phyloP scores from a whole-genome alignment of 2,329 filamentous ascomycete genomes.

The Amauroascus niger region DNA sequence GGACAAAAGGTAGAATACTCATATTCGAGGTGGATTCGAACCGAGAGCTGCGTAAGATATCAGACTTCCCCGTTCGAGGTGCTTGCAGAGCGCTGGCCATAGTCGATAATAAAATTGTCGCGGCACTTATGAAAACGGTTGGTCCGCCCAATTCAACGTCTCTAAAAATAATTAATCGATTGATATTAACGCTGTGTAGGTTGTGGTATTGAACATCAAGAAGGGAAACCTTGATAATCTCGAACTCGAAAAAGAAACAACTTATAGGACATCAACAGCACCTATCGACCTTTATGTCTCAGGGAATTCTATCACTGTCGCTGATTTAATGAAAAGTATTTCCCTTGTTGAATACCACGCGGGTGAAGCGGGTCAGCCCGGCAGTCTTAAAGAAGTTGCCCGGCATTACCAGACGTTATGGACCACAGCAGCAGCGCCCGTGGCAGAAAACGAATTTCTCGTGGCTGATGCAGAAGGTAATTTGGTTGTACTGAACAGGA shows the following conservation, averaged over 20 bases:
- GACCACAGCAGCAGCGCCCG: constrained; percentile 65
- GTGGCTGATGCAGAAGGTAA: constrained; percentile 84
- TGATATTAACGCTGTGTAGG: constrained; percentile 27
- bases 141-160: constrained; percentile 19
- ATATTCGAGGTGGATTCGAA: constrained; percentile 68
- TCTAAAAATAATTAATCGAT: not conserved
- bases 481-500: constrained; percentile 66
- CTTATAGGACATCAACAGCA: constrained; percentile 71
- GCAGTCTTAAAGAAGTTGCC: constrained; percentile 61
- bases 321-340: constrained; percentile 89
- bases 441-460: constrained; percentile 67
- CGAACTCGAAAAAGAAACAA: constrained; percentile 59
- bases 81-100: constrained; percentile 71
- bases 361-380: constrained; percentile 47
- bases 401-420: constrained; percentile 74
- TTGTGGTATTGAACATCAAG: constrained; percentile 49
- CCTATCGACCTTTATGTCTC: constrained; percentile 71
- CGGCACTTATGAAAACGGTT: constrained; percentile 81
- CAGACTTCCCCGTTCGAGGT: constrained; percentile 61
- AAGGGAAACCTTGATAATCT: constrained; percentile 29
- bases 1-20: constrained; percentile 65
- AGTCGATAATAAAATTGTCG: constrained; percentile 67
- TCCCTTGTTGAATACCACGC: constrained; percentile 63
- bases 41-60: constrained; percentile 61
- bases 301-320: constrained; percentile 67